Percentiles rank a stretch among this genome's conserved stretches.
Evolutionary conservation across 176 grass and related monocot genomes (phyloP).

Genomic region (Ananas comosus): DNA sequence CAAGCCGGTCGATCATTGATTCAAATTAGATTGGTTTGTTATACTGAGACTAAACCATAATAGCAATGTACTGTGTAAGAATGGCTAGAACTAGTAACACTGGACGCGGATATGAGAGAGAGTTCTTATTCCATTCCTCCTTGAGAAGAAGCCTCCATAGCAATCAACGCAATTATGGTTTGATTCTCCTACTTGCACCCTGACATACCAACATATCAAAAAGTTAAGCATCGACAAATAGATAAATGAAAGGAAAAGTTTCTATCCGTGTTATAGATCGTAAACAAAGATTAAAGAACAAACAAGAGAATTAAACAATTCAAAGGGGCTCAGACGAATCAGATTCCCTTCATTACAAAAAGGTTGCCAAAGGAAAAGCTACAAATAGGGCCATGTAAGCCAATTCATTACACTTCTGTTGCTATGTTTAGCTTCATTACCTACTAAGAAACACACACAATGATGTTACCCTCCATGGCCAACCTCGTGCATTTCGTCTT

Average conservation of each 20-base stretch:
- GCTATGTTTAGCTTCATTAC: neutral
- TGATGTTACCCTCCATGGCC: constrained; percentile 30
- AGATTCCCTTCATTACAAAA: constrained; percentile 44
- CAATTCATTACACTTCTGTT: neutral
- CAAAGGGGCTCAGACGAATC: constrained; percentile 52
- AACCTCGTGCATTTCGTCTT: constrained; percentile 39
- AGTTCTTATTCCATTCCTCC: constrained; percentile 41
- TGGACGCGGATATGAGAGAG: neutral
- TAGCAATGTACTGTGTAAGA: no score
- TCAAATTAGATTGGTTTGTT: no score
- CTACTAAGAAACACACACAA: neutral
- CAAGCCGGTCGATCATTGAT: no score
- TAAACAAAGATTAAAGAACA: constrained; percentile 21
- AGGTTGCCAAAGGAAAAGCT: constrained; percentile 26
- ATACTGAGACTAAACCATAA: no score
- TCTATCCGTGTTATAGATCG: constrained; percentile 7
- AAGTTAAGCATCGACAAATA: neutral
- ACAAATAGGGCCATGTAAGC: constrained; percentile 31
- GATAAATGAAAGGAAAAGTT: constrained; percentile 25
- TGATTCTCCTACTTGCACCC: neutral
- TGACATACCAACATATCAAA: neutral
- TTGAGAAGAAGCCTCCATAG: constrained; percentile 39
- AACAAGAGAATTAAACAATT: constrained; percentile 24
- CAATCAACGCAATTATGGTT: neutral
- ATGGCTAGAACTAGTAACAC: no score